Conservation (phyloP, 2,329 filamentous ascomycete species). For the Aquanectria penicillioides region DNA sequence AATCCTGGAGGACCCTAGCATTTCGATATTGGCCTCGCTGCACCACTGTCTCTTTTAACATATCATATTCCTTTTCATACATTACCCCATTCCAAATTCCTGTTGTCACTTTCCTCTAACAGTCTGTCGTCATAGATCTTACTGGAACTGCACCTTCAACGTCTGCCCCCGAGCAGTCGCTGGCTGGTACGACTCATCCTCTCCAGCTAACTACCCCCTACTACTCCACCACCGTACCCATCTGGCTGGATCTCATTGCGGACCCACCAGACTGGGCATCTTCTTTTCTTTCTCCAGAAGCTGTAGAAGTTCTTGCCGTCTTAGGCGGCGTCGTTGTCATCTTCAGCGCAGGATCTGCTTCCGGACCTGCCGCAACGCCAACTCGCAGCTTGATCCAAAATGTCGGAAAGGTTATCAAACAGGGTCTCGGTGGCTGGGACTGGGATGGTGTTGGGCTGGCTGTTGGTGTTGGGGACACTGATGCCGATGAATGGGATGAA, state of each 20-base stretch:
- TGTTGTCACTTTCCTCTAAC: neutral
- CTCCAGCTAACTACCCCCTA: conserved; percentile 67
- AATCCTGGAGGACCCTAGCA: too few species aligned
- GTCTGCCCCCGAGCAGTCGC: conserved; percentile 49
- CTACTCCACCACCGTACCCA: conserved; percentile 68
- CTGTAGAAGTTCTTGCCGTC: conserved; percentile 68
- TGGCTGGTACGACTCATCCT: conserved; percentile 69
- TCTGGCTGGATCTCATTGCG: conserved; percentile 73
- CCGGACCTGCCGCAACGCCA: conserved; percentile 22
- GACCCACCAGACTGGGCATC: conserved; percentile 63
- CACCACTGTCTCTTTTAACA: too few species aligned
- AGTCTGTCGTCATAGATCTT: conserved; percentile 54
- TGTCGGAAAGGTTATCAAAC: conserved; percentile 64
- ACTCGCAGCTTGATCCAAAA: conserved; percentile 58
- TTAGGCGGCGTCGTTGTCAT: conserved; percentile 67
- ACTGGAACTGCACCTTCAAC: conserved; percentile 56
- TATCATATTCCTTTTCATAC: too few species aligned
- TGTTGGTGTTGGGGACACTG: conserved; percentile 61
- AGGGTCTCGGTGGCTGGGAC: conserved; percentile 67
- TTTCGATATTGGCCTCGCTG: too few species aligned
- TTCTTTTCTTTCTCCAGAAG: conserved; percentile 69
- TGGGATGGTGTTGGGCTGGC: conserved; percentile 74
- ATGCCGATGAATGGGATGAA: conserved; percentile 70
- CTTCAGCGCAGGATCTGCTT: conserved; percentile 42
- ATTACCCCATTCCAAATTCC: neutral